A percentile compares a stretch with the other conserved stretches of the same genome.
Conservation (phyloP, 176 grass and related monocot species). For the Oryza officinalis region DNA sequence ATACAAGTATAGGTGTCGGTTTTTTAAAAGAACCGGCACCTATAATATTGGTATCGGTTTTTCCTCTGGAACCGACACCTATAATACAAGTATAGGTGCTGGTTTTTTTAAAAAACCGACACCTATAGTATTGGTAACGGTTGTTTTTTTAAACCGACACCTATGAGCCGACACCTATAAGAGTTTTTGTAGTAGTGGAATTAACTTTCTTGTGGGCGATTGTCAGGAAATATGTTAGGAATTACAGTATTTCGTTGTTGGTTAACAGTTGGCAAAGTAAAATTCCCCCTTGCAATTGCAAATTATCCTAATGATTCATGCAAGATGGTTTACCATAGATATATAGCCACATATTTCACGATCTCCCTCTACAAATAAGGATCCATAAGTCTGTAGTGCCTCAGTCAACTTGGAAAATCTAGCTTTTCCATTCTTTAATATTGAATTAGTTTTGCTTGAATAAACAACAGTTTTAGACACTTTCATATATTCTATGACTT, state of each 20-base stretch:
- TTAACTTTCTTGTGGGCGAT: not conserved
- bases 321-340: not conserved
- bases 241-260: not conserved
- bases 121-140: too few species aligned
- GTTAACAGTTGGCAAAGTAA: not conserved
- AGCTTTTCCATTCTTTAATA: not conserved
- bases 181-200: too few species aligned
- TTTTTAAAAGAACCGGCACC: too few species aligned
- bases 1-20: too few species aligned
- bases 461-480: not conserved
- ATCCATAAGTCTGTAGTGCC: not conserved
- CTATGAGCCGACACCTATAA: too few species aligned
- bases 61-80: too few species aligned
- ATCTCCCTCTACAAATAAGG: not conserved
- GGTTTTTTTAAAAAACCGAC: too few species aligned
- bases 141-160: too few species aligned
- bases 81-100: too few species aligned
- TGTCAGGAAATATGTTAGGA: not conserved
- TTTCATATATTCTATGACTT: not conserved
- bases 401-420: slow-evolving; percentile 17
- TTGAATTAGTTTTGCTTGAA: not conserved
- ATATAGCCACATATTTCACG: not conserved
- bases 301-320: not conserved
- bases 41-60: too few species aligned
- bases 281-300: not conserved